Percentiles rank a stretch among this genome's conserved stretches.
phyloP scores from a whole-genome alignment of 163 green algal species.

The Chlorella variabilis region DNA sequence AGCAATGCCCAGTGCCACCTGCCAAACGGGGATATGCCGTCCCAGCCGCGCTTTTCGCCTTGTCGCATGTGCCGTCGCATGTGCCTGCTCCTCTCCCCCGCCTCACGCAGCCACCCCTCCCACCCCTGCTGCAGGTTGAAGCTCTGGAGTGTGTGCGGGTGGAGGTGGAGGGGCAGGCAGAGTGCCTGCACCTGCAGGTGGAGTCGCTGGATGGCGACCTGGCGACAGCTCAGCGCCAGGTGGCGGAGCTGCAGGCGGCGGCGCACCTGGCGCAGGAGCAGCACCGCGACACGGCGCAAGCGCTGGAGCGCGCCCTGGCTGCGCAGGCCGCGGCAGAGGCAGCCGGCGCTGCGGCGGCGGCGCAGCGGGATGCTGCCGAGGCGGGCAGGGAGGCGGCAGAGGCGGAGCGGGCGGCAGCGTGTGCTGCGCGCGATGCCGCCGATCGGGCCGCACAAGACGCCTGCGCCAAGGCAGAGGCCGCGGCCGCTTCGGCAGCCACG shows the following conservation, averaged over 20 bases:
- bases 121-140: slow-evolving; percentile 8
- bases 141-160: not conserved
- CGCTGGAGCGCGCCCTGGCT: not conserved
- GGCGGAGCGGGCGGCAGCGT: not conserved
- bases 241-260: slow-evolving; percentile 9
- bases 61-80: no score
- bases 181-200: slow-evolving; percentile 24
- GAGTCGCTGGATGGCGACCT: slow-evolving; percentile 16
- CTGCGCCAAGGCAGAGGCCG: not conserved
- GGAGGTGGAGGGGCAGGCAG: not conserved
- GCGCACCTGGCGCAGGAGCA: not conserved
- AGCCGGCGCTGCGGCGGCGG: not conserved
- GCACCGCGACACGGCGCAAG: not conserved
- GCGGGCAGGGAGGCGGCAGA: not conserved
- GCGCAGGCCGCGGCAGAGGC: not conserved
- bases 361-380: not conserved
- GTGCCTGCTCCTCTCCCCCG: no score
- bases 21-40: no score
- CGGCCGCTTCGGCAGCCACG: not conserved
- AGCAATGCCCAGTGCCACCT: no score
- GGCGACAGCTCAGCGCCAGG: slow-evolving; percentile 13
- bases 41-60: no score
- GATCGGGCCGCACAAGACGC: not conserved
- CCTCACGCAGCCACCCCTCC: no score
- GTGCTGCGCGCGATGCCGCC: not conserved